Percentiles rank a stretch among this genome's conserved stretches.
These are phyloP conservation scores for Gregarina niphandrodes DNA, from an alignment of 169 alveolate genomes.

Conservation along the genomic window DNA sequence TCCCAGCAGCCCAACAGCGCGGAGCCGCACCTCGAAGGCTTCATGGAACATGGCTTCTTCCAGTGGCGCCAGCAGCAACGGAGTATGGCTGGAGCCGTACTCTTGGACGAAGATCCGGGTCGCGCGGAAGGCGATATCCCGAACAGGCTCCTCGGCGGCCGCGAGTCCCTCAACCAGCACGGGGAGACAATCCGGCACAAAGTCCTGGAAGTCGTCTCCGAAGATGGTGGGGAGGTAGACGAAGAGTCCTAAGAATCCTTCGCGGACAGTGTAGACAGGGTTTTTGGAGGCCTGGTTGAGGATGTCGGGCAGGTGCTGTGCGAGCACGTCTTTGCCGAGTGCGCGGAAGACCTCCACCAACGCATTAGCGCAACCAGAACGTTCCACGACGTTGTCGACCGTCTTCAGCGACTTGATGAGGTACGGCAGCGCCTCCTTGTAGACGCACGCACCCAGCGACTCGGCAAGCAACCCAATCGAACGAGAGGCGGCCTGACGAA, in stretches of 20 bases:
- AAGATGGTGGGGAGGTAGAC: conserved; percentile 31
- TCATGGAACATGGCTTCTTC: conserved; percentile 25
- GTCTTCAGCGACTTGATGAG: too few species aligned
- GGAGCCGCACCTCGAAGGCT: conserved; percentile 29
- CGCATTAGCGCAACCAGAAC: conserved; percentile 12
- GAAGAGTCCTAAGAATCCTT: conserved; percentile 39
- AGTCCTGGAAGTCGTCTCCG: conserved; percentile 6
- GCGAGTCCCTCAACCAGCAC: conserved; percentile 24
- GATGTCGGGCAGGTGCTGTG: conserved; percentile 11
- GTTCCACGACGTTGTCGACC: too few species aligned
- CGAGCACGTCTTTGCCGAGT: conserved; percentile 10
- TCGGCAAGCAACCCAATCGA: too few species aligned
- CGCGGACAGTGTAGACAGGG: conserved; percentile 5
- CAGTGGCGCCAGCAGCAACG: conserved; percentile 28
- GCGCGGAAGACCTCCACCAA: conserved; percentile 10
- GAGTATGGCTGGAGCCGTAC: conserved; percentile 35
- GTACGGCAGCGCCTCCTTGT: too few species aligned
- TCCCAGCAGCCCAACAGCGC: conserved; percentile 30
- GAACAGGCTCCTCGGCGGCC: conserved; percentile 21
- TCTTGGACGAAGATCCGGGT: conserved; percentile 22
- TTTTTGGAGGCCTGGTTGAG: not conserved
- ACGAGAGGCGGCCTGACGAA: too few species aligned
- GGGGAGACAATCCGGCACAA: conserved; percentile 23
- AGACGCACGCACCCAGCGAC: too few species aligned
- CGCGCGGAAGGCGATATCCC: conserved; percentile 34